These are phyloP conservation scores for Phytophthora foliorum DNA, from an alignment of 352 stramenopile genomes.

Conservation along the genomic window DNA sequence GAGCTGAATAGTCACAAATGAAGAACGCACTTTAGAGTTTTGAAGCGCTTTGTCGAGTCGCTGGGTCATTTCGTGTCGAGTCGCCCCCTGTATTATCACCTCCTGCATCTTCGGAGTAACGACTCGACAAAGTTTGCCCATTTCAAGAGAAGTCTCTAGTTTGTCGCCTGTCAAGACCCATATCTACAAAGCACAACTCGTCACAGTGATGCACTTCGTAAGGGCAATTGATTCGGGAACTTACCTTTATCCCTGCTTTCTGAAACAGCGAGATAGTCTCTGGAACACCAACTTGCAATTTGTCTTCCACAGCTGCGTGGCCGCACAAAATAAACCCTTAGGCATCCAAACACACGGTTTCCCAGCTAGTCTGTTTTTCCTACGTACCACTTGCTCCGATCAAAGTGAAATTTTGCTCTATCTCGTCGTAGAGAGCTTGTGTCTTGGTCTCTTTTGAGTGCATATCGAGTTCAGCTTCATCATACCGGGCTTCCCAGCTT, in stretches of 20 bases:
- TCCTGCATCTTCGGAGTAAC: slow-evolving; percentile 89
- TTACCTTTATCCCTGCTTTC: slow-evolving; percentile 96
- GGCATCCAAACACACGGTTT: not conserved
- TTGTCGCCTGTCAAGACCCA: slow-evolving; percentile 98
- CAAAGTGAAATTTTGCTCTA: slow-evolving; percentile 87
- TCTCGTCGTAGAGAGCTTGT: slow-evolving; percentile 68
- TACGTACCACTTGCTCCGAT: slow-evolving; percentile 86
- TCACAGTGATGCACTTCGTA: not conserved
- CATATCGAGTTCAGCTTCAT: slow-evolving; percentile 81
- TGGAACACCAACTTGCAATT: slow-evolving; percentile 97
- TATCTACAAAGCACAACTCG: slow-evolving; percentile 54
- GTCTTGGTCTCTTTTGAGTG: slow-evolving; percentile 69
- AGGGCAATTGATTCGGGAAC: not conserved
- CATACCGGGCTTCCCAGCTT: slow-evolving; percentile 70
- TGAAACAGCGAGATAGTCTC: slow-evolving; percentile 92
- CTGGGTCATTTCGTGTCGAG: slow-evolving; percentile 58
- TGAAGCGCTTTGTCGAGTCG: slow-evolving; percentile 59
- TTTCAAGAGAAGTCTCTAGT: slow-evolving; percentile 99
- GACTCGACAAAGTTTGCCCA: slow-evolving; percentile 93
- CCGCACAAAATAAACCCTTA: not conserved
- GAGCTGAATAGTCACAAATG: not conserved
- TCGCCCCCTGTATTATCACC: slow-evolving; percentile 60
- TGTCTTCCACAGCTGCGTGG: slow-evolving; percentile 96
- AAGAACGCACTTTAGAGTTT: slow-evolving; percentile 48
- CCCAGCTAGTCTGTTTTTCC: not conserved